Percentiles rank a stretch among this genome's conserved stretches.
These are phyloP conservation scores for Canariomyces notabilis DNA, from an alignment of 2,329 filamentous ascomycete species.

Conservation along the genomic window DNA sequence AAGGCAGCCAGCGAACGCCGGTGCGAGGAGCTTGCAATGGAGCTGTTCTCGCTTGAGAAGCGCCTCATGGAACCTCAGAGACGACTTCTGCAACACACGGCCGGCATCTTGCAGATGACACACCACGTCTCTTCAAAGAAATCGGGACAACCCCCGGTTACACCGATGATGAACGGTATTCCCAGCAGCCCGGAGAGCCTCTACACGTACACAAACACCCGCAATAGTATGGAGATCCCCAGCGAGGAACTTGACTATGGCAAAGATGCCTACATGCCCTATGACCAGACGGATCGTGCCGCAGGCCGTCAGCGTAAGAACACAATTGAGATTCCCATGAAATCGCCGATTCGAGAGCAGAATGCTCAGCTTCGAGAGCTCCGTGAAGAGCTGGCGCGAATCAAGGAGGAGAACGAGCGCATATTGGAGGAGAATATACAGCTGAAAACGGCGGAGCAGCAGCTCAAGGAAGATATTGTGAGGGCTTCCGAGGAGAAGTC, in stretches of 20 bases:
- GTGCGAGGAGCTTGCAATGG: constrained; percentile 77
- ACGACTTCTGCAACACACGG: constrained; percentile 80
- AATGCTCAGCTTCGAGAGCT: constrained; percentile 33
- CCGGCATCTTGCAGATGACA: constrained; percentile 84
- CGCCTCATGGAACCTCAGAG: constrained; percentile 68
- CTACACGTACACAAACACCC: constrained; percentile 60
- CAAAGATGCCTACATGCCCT: constrained; percentile 63
- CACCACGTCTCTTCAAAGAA: constrained; percentile 69
- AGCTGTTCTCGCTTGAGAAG: constrained; percentile 76
- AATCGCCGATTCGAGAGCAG: constrained; percentile 52
- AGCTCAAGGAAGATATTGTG: constrained; percentile 16
- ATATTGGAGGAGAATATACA: constrained; percentile 28
- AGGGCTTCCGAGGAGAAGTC: constrained; percentile 9
- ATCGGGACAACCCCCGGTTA: constrained; percentile 38
- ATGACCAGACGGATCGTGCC: constrained; percentile 57
- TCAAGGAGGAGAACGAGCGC: constrained; percentile 29
- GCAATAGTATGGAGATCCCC: constrained; percentile 52
- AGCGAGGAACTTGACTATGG: constrained; percentile 64
- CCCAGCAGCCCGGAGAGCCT: constrained; percentile 74
- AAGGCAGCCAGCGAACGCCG: constrained; percentile 68
- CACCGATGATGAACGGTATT: constrained; percentile 48
- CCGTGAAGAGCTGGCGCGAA: constrained; percentile 25
- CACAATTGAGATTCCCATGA: constrained; percentile 53
- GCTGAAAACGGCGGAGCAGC: constrained; percentile 32
- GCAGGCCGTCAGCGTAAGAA: constrained; percentile 35